Conservation (phyloP, 345 rosid genomes). For the Populus davidiana region DNA sequence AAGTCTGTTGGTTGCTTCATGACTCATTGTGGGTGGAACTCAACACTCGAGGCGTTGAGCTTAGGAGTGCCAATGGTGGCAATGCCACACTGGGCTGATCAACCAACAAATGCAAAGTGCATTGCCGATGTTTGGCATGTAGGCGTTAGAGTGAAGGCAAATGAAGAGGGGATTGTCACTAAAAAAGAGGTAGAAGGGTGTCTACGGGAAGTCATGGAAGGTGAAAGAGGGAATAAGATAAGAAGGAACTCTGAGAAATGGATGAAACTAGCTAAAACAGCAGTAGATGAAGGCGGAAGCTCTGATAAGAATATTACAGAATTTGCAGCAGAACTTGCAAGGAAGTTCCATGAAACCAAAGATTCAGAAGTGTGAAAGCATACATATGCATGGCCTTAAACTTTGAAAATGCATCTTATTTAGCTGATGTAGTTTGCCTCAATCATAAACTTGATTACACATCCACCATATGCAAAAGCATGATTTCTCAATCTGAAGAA, state of each 20-base stretch:
- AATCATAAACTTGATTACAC: no score
- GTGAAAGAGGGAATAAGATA: slow-evolving; percentile 9
- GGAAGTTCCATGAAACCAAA: background rate
- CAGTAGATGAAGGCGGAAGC: slow-evolving; percentile 17
- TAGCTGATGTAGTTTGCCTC: no score
- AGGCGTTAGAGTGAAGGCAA: slow-evolving; percentile 7
- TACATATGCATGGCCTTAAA: no score
- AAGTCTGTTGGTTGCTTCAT: slow-evolving; percentile 19
- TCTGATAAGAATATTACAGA: background rate
- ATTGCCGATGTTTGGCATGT: slow-evolving; percentile 27
- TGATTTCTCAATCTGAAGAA: background rate
- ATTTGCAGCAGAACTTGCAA: slow-evolving; percentile 4
- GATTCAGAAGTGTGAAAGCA: background rate
- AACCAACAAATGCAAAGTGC: slow-evolving; percentile 21
- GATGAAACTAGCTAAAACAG: slow-evolving; percentile 19
- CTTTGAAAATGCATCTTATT: no score
- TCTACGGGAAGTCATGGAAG: slow-evolving; percentile 17
- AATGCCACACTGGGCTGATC: slow-evolving; percentile 23
- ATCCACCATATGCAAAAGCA: no score
- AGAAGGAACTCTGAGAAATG: slow-evolving; percentile 17
- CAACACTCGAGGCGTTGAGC: slow-evolving; percentile 22
- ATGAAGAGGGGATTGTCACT: slow-evolving; percentile 20
- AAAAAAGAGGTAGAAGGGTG: slow-evolving; percentile 8
- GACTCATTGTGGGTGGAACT: slow-evolving; percentile 28
- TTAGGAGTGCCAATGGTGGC: slow-evolving; percentile 26